Conservation (phyloP, 1,284 basidiomycete species). For the Rhodotorula sp. region DNA sequence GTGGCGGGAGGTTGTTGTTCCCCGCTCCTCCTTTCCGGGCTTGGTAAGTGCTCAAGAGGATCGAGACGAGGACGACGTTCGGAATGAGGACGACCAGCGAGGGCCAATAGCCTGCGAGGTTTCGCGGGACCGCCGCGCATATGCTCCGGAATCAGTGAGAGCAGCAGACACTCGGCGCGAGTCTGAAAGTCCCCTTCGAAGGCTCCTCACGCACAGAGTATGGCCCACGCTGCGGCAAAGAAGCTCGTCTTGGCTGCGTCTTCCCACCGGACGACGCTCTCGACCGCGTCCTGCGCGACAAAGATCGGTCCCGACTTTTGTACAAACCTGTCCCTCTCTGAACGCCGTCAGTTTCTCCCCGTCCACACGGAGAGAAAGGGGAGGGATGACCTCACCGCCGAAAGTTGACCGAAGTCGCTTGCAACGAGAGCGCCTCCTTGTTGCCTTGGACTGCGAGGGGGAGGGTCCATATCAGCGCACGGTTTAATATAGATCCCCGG, state of each 20-base stretch:
- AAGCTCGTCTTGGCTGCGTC: conserved; percentile 42
- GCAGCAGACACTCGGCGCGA: neutral
- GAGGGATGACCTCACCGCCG: conserved; percentile 22
- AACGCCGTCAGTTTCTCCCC: too few species aligned
- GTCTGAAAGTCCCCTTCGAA: too few species aligned
- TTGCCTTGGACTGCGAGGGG: conserved; percentile 22
- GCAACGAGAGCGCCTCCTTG: conserved; percentile 39
- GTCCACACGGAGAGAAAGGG: neutral
- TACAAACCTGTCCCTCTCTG: conserved; percentile 35
- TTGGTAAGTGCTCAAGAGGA: conserved; percentile 38
- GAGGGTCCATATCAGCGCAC: neutral
- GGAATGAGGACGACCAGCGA: conserved; percentile 38
- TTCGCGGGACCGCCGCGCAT: too few species aligned
- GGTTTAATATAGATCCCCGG: neutral
- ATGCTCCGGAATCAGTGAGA: too few species aligned
- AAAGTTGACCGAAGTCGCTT: conserved; percentile 42
- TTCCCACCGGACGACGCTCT: conserved; percentile 43
- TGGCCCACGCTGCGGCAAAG: conserved; percentile 36
- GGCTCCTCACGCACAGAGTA: conserved; percentile 37
- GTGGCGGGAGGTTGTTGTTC: conserved; percentile 1
- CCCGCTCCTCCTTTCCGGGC: conserved; percentile 1
- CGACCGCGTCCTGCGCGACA: conserved; percentile 41
- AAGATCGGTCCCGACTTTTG: conserved; percentile 45
- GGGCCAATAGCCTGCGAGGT: conserved; percentile 39
- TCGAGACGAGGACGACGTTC: conserved; percentile 32